phyloP scores from a whole-genome alignment of 2,329 filamentous ascomycete genomes.

The Apiospora pterosperma region DNA sequence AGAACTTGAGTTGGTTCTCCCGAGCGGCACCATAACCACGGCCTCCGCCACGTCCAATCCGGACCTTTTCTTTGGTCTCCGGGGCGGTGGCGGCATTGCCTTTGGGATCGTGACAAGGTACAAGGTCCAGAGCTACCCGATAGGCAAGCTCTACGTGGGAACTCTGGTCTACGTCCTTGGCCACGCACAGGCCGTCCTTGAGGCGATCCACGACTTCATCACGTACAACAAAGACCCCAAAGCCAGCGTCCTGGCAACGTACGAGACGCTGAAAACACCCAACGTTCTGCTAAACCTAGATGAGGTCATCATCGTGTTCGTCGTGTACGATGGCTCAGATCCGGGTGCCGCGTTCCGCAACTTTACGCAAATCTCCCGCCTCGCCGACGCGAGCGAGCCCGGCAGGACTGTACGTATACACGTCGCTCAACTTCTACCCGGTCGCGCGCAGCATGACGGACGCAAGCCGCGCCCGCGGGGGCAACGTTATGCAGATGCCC shows the following conservation, averaged over 20 bases:
- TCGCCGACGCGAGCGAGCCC: slow-evolving; percentile 22
- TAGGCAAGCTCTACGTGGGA: slow-evolving; percentile 22
- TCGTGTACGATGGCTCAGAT: slow-evolving; percentile 31
- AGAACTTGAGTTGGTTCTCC: slow-evolving; percentile 25
- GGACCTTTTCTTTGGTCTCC: slow-evolving; percentile 25
- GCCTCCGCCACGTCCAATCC: slow-evolving; percentile 16
- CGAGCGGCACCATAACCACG: slow-evolving; percentile 20
- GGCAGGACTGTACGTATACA: slow-evolving; percentile 23
- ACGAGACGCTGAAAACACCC: slow-evolving; percentile 26
- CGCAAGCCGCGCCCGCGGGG: slow-evolving; percentile 26
- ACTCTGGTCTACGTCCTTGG: slow-evolving; percentile 24
- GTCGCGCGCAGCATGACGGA: slow-evolving; percentile 27
- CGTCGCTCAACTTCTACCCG: slow-evolving; percentile 24
- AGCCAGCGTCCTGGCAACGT: slow-evolving; percentile 29
- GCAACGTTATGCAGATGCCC: slow-evolving; percentile 31
- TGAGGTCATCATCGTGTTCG: slow-evolving; percentile 28
- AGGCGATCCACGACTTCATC: slow-evolving; percentile 27
- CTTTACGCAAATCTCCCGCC: slow-evolving; percentile 27
- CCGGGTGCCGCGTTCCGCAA: slow-evolving; percentile 27
- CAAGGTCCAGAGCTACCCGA: slow-evolving; percentile 22
- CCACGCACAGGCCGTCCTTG: slow-evolving; percentile 22
- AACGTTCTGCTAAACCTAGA: slow-evolving; percentile 26
- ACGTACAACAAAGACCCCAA: slow-evolving; percentile 30
- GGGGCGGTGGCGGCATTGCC: slow-evolving; percentile 23
- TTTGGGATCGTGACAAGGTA: slow-evolving; percentile 21